Conservation (phyloP, 331 rosid species). For the Saraca asoca region DNA sequence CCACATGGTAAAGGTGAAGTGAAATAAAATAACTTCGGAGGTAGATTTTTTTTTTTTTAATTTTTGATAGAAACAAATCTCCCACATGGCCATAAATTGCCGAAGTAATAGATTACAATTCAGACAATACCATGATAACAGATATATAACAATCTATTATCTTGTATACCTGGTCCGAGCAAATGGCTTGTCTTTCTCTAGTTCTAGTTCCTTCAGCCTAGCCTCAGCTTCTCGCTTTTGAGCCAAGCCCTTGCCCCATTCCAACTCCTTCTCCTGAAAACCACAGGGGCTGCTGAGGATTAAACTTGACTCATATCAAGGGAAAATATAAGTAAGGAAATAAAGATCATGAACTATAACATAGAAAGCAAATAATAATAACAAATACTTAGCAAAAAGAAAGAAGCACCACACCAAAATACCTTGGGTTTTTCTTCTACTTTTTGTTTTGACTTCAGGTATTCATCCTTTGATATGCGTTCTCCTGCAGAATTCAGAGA, state of each 20-base stretch:
- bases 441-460: slow-evolving; percentile 65
- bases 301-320: slow-evolving; percentile 4
- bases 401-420: slow-evolving; percentile 16
- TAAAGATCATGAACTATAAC: slow-evolving; percentile 7
- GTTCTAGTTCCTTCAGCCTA: slow-evolving; percentile 71
- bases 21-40: not conserved
- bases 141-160: slow-evolving; percentile 15
- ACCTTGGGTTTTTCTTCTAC: slow-evolving; percentile 90
- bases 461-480: slow-evolving; percentile 84
- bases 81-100: slow-evolving; percentile 10
- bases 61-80: too few species aligned
- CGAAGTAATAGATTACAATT: not conserved
- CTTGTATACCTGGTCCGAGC: slow-evolving; percentile 68
- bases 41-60: too few species aligned
- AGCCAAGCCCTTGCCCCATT: slow-evolving; percentile 98
- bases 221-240: slow-evolving; percentile 92
- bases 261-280: slow-evolving; percentile 73
- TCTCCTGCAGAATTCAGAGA: slow-evolving; percentile 56
- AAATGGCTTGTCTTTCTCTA: slow-evolving; percentile 89
- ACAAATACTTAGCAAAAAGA: not conserved
- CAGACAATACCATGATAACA: slow-evolving; percentile 14
- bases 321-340: slow-evolving; percentile 19
- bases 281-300: slow-evolving; percentile 21
- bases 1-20: not conserved
- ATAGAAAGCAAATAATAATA: slow-evolving; percentile 8